Base-by-base conservation (phyloP, 495 filamentous ascomycete genomes). In the Trichocladium uniseriatum region DNA sequence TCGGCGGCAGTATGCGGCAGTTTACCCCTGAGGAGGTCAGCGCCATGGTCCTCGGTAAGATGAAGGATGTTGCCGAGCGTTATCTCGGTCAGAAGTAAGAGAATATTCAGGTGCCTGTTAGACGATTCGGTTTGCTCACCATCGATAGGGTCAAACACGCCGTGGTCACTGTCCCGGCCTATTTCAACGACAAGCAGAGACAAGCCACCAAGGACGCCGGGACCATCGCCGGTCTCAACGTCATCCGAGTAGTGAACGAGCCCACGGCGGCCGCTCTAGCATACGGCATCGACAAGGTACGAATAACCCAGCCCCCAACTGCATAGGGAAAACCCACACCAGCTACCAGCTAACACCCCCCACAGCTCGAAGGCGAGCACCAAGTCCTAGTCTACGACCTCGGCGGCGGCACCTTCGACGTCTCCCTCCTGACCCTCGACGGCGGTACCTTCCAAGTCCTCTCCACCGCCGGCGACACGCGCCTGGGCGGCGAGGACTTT, bases 371-470 rank as follows among this genome's bases (percentile, higher is more conserved):
- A 54, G 79, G 79, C 29, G 87, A 91, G 62, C 80, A 82, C 60
- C 82, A 88, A 71, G 83, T 91, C 56, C 84, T 92, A 53, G 87
- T 92, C 54, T 94, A 92, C 70, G 91, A 97, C 83, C 86, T 95
- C 58, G 91, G 91, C 80, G 91, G 89, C 80, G 91, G 89, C 81
- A 95, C 91, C 57, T 95, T 98, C 65, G 91, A 98, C 89, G 91
- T 96, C 32, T 95, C 92, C 42, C 84, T 98, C 54, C 76, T 98
- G 15, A 86, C 86, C 22, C 87, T 95, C 49, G 91, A 98, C 55
- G 73, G 87, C 53, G 91, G 90, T 60, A 83, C 87, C 52, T 96
- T 96, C 69, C 87, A 96, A 71, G 92, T 98, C 54, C 74, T 87
- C 68, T 81, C 91, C 66, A 95, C 89, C 51, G 91, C 89, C 63